phyloP scores from a whole-genome alignment of 257 asterid genomes.

The Echium plantagineum region DNA sequence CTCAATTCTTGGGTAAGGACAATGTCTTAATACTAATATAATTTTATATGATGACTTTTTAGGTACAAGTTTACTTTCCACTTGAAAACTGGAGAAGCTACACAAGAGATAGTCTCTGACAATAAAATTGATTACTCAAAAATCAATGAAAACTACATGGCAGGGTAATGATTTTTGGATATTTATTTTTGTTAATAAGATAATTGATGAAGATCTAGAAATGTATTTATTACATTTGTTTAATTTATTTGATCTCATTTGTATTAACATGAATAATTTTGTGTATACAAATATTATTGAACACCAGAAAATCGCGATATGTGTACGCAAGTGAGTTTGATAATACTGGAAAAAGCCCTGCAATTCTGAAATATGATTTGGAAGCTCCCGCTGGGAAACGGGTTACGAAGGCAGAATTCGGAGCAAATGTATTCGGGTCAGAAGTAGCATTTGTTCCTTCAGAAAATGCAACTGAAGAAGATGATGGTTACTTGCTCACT shows the following conservation, averaged over 20 bases:
- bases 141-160: not conserved
- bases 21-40: too few species aligned
- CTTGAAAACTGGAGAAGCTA: not conserved
- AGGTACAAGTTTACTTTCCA: not conserved
- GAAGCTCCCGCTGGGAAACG: not conserved
- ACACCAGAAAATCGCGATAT: not conserved
- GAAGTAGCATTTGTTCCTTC: not conserved
- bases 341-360: not conserved
- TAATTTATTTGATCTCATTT: too few species aligned
- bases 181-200: too few species aligned
- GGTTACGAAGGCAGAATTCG: not conserved
- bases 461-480: not conserved
- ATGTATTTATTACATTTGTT: too few species aligned
- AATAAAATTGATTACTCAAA: not conserved
- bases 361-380: not conserved
- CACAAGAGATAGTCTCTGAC: not conserved
- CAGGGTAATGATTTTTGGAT: not conserved
- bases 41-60: not conserved
- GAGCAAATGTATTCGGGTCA: not conserved
- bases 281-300: too few species aligned
- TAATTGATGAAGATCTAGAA: too few species aligned
- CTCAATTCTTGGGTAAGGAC: too few species aligned
- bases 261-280: too few species aligned
- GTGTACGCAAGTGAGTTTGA: not conserved
- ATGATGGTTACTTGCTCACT: not conserved